Percentiles rank a stretch among this genome's conserved stretches.
Conservation (phyloP, 352 stramenopile species). For the Elongisporangium anandrum region DNA sequence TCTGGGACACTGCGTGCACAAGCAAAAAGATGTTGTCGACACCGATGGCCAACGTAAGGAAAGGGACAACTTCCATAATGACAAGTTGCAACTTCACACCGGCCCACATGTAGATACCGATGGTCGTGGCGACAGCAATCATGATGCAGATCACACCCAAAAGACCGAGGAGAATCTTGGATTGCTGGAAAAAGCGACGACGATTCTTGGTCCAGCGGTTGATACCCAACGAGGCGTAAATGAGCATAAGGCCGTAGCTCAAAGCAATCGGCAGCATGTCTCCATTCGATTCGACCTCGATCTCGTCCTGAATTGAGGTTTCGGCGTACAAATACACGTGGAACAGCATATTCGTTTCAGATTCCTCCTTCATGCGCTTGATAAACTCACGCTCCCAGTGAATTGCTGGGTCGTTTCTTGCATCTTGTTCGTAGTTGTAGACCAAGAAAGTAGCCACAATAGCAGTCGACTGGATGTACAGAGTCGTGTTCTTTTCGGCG, state of each 20-base stretch:
- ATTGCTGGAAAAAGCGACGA: conserved; percentile 50
- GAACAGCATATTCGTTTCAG: conserved; percentile 40
- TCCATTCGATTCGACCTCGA: conserved; percentile 39
- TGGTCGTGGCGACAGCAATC: conserved; percentile 50
- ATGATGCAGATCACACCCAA: conserved; percentile 60
- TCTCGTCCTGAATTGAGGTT: conserved; percentile 54
- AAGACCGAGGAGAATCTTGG: conserved; percentile 62
- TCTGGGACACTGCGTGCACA: conserved; percentile 45
- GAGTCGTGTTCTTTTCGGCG: conserved; percentile 18
- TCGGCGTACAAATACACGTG: conserved; percentile 65
- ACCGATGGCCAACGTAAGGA: conserved; percentile 64
- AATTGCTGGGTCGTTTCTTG: conserved; percentile 38
- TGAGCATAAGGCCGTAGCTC: conserved; percentile 62
- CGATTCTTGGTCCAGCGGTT: conserved; percentile 44
- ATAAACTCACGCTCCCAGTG: conserved; percentile 70
- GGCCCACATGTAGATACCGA: conserved; percentile 64
- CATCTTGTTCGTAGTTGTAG: conserved; percentile 42
- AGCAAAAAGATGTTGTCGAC: conserved; percentile 72
- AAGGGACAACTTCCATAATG: conserved; percentile 60
- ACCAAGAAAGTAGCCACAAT: conserved; percentile 41
- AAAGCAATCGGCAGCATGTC: conserved; percentile 38
- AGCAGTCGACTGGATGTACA: conserved; percentile 36
- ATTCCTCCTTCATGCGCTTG: conserved; percentile 48
- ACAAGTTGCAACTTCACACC: conserved; percentile 64
- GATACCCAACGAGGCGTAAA: conserved; percentile 68